phyloP scores from a whole-genome alignment of 2,329 filamentous ascomycete species.

The Corniculantispora saksenae region DNA sequence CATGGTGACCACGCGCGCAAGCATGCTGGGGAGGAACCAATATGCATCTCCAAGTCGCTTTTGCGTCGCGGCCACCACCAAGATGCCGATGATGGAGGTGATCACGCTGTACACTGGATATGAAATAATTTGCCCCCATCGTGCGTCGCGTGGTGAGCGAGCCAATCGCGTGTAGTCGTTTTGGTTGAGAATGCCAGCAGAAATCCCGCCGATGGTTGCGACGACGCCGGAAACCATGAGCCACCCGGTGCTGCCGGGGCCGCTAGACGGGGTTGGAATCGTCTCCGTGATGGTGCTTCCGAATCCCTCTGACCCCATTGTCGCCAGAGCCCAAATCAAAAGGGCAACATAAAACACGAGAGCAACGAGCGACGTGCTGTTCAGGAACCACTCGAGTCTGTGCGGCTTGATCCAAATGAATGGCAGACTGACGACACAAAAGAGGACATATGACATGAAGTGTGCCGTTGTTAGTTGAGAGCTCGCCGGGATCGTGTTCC shows the following conservation, averaged over 20 bases:
- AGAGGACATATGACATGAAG: constrained; percentile 47
- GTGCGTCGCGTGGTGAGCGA: constrained; percentile 32
- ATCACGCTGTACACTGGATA: constrained; percentile 39
- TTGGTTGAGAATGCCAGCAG: constrained; percentile 40
- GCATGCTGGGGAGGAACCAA: constrained; percentile 41
- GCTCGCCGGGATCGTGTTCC: constrained; percentile 40
- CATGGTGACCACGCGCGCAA: constrained; percentile 33
- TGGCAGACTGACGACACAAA: constrained; percentile 44
- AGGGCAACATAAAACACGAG: constrained; percentile 43
- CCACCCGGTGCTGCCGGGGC: constrained; percentile 36
- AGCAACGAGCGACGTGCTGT: constrained; percentile 40
- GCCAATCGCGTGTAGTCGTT: constrained; percentile 42
- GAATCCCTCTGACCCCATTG: constrained; percentile 43
- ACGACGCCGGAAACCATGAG: constrained; percentile 39
- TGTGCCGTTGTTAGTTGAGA: constrained; percentile 47
- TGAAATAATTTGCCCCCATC: constrained; percentile 36
- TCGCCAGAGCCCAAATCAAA: constrained; percentile 46
- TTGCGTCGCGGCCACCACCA: constrained; percentile 43
- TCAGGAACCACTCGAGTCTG: constrained; percentile 44
- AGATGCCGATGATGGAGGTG: constrained; percentile 40
- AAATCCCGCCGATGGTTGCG: constrained; percentile 40
- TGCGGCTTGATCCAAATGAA: constrained; percentile 48
- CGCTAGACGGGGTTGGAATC: constrained; percentile 28
- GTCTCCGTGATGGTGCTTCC: constrained; percentile 34
- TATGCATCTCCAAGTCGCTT: constrained; percentile 37